Percentiles rank a stretch among this genome's conserved stretches.
phyloP scores from a whole-genome alignment of 2,329 filamentous ascomycete species.

The Aspergillus tubingensis region DNA sequence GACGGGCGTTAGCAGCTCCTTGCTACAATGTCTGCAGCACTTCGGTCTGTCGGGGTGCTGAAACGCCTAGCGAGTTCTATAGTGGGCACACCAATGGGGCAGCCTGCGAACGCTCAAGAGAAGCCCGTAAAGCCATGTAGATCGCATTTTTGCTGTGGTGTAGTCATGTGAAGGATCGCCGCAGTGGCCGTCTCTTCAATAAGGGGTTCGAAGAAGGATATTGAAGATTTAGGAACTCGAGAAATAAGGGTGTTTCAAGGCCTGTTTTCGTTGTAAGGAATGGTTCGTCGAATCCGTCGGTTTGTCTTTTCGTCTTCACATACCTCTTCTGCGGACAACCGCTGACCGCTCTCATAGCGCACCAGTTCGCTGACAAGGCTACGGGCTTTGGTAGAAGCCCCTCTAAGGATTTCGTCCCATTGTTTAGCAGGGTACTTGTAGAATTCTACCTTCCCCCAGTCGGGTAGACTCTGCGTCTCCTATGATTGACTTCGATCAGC shows the following conservation, averaged over 20 bases:
- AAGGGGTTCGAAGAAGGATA: neutral
- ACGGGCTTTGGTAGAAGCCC: slow-evolving; percentile 58
- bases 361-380: slow-evolving; percentile 70
- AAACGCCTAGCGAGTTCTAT: slow-evolving; percentile 12
- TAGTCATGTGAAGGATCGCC: neutral
- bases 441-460: slow-evolving; percentile 87
- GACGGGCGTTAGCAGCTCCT: neutral
- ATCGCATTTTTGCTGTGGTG: neutral
- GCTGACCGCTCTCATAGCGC: slow-evolving; percentile 67
- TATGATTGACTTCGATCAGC: slow-evolving; percentile 17
- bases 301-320: slow-evolving; percentile 11
- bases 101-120: neutral
- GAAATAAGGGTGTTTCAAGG: slow-evolving; percentile 43
- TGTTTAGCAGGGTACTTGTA: slow-evolving; percentile 65
- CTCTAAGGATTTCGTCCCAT: slow-evolving; percentile 72
- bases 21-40: slow-evolving; percentile 4
- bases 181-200: neutral
- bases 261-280: slow-evolving; percentile 27
- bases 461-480: slow-evolving; percentile 62
- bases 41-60: slow-evolving; percentile 10
- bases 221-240: slow-evolving; percentile 12
- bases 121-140: neutral
- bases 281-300: neutral
- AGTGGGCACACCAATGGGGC: neutral
- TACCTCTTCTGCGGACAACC: slow-evolving; percentile 69